phyloP scores from a whole-genome alignment of 78 protist genomes.

The Salpingoeca rosetta region DNA sequence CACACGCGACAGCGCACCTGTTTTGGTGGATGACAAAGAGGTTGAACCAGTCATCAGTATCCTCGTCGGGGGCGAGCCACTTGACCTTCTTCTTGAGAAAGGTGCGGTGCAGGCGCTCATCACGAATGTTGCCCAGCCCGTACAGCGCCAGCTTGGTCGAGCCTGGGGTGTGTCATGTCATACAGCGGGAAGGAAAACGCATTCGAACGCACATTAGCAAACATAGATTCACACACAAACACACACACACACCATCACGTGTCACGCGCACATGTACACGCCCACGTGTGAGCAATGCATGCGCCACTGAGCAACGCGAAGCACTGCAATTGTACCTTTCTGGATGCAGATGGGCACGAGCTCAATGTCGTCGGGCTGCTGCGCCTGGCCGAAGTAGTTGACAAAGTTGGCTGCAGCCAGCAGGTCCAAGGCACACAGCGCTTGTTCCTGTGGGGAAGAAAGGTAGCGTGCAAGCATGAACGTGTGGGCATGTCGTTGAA shows the following conservation, averaged over 20 bases:
- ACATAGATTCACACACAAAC: no score
- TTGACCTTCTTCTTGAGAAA: conserved; percentile 48
- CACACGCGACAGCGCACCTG: conserved; percentile 16
- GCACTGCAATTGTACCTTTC: conserved; percentile 47
- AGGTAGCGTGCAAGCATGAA: no score
- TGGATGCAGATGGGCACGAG: conserved; percentile 72
- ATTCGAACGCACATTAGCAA: no score
- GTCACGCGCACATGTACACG: neutral
- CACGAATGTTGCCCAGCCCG: conserved; percentile 91
- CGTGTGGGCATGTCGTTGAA: neutral
- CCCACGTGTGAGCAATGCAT: neutral
- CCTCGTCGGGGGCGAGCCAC: conserved; percentile 38
- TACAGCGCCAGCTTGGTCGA: conserved; percentile 78
- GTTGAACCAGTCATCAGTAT: conserved; percentile 81
- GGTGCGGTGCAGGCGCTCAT: conserved; percentile 82
- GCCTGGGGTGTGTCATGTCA: no score
- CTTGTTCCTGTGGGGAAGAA: conserved; percentile 36
- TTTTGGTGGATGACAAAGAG: conserved; percentile 90
- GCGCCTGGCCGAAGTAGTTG: conserved; percentile 85
- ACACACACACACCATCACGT: no score
- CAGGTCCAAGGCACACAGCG: conserved; percentile 75
- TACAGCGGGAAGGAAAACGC: neutral
- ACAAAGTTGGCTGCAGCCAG: conserved; percentile 60
- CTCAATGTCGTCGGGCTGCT: conserved; percentile 53
- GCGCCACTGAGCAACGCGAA: neutral